Conservation (phyloP, 1,284 basidiomycete genomes). For the Rugiboletus extremiorientalis region DNA sequence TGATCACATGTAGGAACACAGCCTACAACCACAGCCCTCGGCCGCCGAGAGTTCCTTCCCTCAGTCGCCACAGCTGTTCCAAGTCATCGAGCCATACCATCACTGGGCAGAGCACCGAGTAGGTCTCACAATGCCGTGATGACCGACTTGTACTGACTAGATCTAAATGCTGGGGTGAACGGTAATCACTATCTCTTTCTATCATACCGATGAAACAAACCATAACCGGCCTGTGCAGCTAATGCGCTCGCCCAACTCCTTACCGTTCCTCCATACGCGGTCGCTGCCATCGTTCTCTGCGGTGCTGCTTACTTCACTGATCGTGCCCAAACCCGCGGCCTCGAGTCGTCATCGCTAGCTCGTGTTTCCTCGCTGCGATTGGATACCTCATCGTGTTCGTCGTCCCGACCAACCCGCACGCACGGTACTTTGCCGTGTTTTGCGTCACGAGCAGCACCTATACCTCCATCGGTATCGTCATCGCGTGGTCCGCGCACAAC, state of each 20-base stretch:
- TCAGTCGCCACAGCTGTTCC: too few species aligned
- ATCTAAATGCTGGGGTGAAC: too few species aligned
- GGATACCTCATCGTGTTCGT: conserved; percentile 39
- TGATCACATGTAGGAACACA: too few species aligned
- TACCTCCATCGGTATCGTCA: conserved; percentile 64
- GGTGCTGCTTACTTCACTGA: conserved; percentile 70
- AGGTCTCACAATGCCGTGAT: too few species aligned
- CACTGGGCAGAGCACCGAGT: too few species aligned
- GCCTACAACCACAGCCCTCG: too few species aligned
- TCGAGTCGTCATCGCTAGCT: conserved; percentile 52
- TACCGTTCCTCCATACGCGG: conserved; percentile 82
- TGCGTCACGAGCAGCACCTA: conserved; percentile 74
- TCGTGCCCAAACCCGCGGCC: conserved; percentile 67
- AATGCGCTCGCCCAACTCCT: conserved; percentile 61
- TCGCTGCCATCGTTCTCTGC: conserved; percentile 69
- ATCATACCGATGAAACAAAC: neutral
- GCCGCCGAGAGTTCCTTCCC: too few species aligned
- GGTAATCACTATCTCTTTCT: neutral
- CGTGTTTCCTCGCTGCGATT: conserved; percentile 53
- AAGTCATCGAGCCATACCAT: too few species aligned
- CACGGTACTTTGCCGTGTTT: conserved; percentile 72
- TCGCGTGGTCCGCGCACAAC: conserved; percentile 80
- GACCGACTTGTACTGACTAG: too few species aligned
- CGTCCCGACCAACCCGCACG: conserved; percentile 46
- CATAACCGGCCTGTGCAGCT: conserved; percentile 32